These are phyloP conservation scores for Aspergillus brasiliensis DNA, from an alignment of 2,329 filamentous ascomycete species.

Conservation along the genomic window DNA sequence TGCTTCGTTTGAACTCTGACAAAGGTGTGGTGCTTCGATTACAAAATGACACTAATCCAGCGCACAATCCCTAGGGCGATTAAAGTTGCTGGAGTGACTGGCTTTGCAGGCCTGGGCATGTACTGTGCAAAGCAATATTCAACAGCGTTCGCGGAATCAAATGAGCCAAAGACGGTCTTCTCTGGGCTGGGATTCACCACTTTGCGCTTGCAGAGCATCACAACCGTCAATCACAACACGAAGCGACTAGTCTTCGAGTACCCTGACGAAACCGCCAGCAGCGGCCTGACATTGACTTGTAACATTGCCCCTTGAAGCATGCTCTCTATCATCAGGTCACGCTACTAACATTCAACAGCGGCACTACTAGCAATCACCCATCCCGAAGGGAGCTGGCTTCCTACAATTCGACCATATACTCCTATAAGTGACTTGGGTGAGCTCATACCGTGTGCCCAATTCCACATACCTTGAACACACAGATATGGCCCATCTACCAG, in stretches of 20 bases:
- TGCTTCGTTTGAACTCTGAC: not conserved
- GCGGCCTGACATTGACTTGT: conserved; percentile 17
- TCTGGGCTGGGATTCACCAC: not conserved
- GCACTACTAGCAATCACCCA: conserved; percentile 64
- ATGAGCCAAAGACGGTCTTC: not conserved
- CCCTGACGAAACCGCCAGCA: not conserved
- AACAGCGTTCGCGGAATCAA: not conserved
- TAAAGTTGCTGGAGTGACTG: not conserved
- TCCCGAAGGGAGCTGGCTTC: conserved; percentile 59
- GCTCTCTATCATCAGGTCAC: not conserved
- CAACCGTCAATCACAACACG: conserved; percentile 15
- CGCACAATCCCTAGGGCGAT: not conserved
- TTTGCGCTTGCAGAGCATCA: not conserved
- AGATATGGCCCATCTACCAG: not conserved
- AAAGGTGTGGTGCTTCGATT: not conserved
- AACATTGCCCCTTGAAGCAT: not conserved
- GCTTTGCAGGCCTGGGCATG: not conserved
- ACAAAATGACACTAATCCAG: not conserved
- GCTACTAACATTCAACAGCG: conserved; percentile 33
- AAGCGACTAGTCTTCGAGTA: conserved; percentile 15
- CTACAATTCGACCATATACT: conserved; percentile 67
- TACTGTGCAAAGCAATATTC: not conserved
- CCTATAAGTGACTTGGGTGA: conserved; percentile 59
- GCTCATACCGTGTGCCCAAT: conserved; percentile 10
- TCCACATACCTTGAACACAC: not conserved